phyloP scores from a whole-genome alignment of 305 asterid genomes.

The Fraxinus sp. region DNA sequence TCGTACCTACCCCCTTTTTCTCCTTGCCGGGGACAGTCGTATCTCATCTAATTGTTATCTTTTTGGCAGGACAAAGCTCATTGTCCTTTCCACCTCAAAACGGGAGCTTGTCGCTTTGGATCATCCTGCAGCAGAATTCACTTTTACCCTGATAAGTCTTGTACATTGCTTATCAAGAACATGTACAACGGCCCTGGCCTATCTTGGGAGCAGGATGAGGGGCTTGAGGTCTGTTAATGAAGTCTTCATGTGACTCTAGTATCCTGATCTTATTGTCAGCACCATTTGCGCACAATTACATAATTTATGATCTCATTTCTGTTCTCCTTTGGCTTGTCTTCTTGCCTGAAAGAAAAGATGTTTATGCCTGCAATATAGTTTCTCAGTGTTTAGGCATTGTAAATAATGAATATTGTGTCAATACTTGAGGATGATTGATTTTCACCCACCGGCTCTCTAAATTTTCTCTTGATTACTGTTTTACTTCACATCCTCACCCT shows the following conservation, averaged over 20 bases:
- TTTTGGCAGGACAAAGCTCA: constrained; percentile 92
- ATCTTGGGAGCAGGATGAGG: constrained; percentile 99
- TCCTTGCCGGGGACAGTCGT: constrained; percentile 20
- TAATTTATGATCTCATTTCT: constrained; percentile 13
- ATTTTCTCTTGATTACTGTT: not conserved
- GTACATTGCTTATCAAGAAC: constrained; percentile 88
- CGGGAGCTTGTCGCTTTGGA: constrained; percentile 97
- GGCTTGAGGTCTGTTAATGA: constrained; percentile 99
- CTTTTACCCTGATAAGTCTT: constrained; percentile 91
- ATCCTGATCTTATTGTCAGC: constrained; percentile 64
- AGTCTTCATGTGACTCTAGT: constrained; percentile 83
- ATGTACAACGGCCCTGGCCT: constrained; percentile 97
- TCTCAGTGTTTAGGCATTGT: not conserved
- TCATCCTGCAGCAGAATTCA: constrained; percentile 87
- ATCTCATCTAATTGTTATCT: constrained; percentile 36
- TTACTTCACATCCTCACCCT: not conserved
- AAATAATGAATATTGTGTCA: not conserved
- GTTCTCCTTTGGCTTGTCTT: not conserved
- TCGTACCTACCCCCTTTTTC: not conserved
- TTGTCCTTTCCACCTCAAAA: constrained; percentile 96
- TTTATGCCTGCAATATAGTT: constrained; percentile 1
- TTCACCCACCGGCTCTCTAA: not conserved
- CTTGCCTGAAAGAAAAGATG: constrained; percentile 6
- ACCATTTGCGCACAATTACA: constrained; percentile 20
- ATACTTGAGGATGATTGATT: not conserved